phyloP scores from a whole-genome alignment of 176 grass and related monocot genomes.

The Oryza longistaminata region DNA sequence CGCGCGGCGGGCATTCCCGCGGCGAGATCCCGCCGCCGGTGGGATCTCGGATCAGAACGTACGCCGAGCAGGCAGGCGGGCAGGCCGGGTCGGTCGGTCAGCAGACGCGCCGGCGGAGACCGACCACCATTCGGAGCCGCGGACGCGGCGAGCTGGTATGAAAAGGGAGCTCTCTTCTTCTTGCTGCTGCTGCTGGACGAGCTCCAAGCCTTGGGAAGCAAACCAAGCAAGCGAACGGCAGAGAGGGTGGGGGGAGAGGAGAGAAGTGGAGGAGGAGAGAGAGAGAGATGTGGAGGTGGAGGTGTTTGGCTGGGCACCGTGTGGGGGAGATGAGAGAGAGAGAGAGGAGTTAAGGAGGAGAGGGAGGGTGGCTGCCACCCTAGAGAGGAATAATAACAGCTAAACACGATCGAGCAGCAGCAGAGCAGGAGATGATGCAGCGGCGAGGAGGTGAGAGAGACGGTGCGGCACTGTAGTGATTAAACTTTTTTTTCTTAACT shows the following conservation, averaged over 20 bases:
- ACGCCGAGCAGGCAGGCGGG: not conserved
- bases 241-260: not conserved
- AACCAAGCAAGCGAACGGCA: not conserved
- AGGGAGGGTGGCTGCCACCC: not conserved
- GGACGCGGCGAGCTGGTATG: not conserved
- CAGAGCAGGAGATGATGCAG: not conserved
- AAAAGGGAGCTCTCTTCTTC: not conserved
- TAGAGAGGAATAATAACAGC: conserved; percentile 40
- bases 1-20: conserved; percentile 9
- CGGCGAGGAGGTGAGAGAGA: not conserved
- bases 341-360: not conserved
- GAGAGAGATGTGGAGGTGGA: not conserved
- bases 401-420: conserved; percentile 11
- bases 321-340: too few species aligned
- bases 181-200: not conserved
- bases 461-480: not conserved
- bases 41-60: not conserved
- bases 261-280: too few species aligned
- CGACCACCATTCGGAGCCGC: not conserved
- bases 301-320: too few species aligned
- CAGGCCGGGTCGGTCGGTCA: not conserved
- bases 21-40: conserved; percentile 10
- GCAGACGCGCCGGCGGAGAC: not conserved
- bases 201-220: conserved; percentile 8
- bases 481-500: too few species aligned